These are phyloP conservation scores for Pseudogymnoascus sp. DNA, from an alignment of 2,329 filamentous ascomycete species.

Conservation along the genomic window DNA sequence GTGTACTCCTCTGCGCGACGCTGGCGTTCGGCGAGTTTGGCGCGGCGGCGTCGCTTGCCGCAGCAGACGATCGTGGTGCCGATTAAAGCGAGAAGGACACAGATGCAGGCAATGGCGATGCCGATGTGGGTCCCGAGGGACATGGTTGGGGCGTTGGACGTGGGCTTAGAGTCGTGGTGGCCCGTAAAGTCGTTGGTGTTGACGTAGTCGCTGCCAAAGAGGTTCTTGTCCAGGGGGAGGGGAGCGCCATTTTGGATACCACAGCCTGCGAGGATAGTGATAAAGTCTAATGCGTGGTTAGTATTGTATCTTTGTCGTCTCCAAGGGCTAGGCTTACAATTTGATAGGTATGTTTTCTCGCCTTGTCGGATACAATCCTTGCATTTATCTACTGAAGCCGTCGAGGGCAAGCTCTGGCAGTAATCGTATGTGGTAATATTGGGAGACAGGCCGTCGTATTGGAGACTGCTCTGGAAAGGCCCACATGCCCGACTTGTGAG, in stretches of 20 bases:
- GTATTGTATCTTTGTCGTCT: neutral
- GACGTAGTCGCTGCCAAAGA: neutral
- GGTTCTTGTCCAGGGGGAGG: neutral
- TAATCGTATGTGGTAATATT: constrained; percentile 42
- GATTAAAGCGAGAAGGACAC: constrained; percentile 37
- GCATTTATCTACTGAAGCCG: neutral
- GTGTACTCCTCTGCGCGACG: constrained; percentile 10
- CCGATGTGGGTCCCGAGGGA: constrained; percentile 48
- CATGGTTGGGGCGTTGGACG: constrained; percentile 32
- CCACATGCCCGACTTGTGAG: constrained; percentile 43
- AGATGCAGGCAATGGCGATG: constrained; percentile 44
- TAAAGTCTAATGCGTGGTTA: neutral
- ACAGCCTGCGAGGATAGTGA: neutral
- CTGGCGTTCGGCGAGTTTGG: constrained; percentile 37
- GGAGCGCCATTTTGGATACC: neutral
- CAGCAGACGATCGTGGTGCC: constrained; percentile 48
- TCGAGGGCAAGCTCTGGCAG: constrained; percentile 38
- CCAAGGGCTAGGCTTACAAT: neutral
- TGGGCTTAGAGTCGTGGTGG: constrained; percentile 1
- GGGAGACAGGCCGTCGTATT: constrained; percentile 41
- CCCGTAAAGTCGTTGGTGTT: neutral
- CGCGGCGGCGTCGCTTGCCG: constrained; percentile 46
- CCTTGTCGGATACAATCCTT: constrained; percentile 33
- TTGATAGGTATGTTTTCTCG: constrained; percentile 21
- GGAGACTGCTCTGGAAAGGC: constrained; percentile 37